Evolutionary conservation across 2,329 filamentous ascomycete genomes (phyloP), one percentile per base, ranked within the genome.

Genomic region (Ceratocystis huliohia): DNA sequence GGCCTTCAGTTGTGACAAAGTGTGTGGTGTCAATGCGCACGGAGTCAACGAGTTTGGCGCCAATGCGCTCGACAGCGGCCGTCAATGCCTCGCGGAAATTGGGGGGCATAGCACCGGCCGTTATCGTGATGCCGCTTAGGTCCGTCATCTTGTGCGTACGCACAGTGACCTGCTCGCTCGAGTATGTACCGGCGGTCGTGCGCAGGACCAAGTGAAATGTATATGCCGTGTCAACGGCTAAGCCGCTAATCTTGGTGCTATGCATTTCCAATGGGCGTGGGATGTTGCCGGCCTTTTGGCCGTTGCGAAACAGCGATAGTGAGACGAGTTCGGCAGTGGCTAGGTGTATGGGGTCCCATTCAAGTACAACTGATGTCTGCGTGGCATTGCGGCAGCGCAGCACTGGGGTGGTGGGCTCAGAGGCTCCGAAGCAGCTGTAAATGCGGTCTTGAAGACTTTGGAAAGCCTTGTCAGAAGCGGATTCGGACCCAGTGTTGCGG

Each of bases 131-230:
- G 67, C 94, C 94, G 70, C 88, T 92, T 64, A 99, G 81, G 75
- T 99, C 92, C 48, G 93, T 97, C 92, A 99, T 96, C 80, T 96
- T 96, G 79, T 99, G 94, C 59, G 94, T 99, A 73, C 88, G 86
- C 67, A 96, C 91, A 3, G 83, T 83, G 64, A 99, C 81, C 74
- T 88, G 90, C 70, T 96, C 89, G 74, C 88, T 94, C 69, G 83
- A 83, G 73, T 86, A 92, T 48, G 89, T 96, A 68, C 94, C 94
- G 3, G 94, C 94, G 66, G 86, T 92, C 5, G 94, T 99, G 72
- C 90, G 85, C 73, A 99, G 80, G 8, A 97, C 88, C 63, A 97
- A 82, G 74, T 97, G 91, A 79, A 99, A 99, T 1, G 85, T 88
- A 77, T 97, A 99, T 77, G 96, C 92, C 50, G 90, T 95, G 75